Conservation (phyloP, 257 asterid species). For the Solanum chmielewskii region DNA sequence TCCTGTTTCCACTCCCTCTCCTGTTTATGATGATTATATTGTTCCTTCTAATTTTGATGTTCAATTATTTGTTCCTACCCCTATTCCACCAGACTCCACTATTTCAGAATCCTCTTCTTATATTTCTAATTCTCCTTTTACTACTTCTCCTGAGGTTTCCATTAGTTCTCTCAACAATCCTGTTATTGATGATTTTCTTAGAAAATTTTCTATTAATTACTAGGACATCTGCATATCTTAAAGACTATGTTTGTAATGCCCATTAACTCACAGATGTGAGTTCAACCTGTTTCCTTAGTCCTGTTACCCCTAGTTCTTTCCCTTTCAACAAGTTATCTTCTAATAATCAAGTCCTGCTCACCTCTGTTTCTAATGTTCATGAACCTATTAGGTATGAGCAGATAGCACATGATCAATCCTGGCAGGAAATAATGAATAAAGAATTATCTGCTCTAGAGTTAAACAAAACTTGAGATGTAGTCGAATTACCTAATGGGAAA, state of each 20-base stretch:
- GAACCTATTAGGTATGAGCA: not conserved
- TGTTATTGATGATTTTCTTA: not conserved
- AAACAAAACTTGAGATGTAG: not conserved
- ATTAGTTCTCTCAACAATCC: too few relatives aligned
- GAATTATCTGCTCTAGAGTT: not conserved
- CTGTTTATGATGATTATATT: too few relatives aligned
- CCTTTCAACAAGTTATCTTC: not conserved
- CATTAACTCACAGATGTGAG: too few relatives aligned
- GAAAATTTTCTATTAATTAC: not conserved
- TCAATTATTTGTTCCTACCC: too few relatives aligned
- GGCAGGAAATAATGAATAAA: not conserved
- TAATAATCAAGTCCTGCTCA: not conserved
- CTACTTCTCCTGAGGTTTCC: too few relatives aligned
- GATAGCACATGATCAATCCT: not conserved
- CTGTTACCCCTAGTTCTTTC: not conserved
- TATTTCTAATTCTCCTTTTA: too few relatives aligned
- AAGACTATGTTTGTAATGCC: not conserved
- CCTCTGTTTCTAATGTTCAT: not conserved
- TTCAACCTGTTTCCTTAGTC: not conserved
- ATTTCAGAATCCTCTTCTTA: too few relatives aligned
- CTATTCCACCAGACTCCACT: too few relatives aligned
- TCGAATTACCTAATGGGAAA: not conserved
- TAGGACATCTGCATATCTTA: not conserved
- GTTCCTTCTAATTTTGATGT: too few relatives aligned
- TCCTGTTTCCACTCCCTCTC: too few relatives aligned